A percentile compares a stretch with the other conserved stretches of the same genome.
Evolutionary conservation across 116 monocot genomes (phyloP).

Genomic region (Posidonia oceanica): DNA sequence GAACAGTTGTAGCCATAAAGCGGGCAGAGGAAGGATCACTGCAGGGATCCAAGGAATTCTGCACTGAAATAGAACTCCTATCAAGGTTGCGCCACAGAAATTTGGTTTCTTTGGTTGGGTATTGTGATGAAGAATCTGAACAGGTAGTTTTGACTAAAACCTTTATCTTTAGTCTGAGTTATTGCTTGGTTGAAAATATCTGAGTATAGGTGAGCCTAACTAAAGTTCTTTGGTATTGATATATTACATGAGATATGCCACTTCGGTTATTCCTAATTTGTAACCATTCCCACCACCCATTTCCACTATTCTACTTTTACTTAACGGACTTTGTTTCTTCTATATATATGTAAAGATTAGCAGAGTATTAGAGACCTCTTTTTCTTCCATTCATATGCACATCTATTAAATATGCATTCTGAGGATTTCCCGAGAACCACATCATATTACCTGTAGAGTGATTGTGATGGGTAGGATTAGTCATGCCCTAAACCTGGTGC

Average conservation of each 20-base stretch:
- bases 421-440: no score
- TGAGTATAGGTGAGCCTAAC: not conserved
- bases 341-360: no score
- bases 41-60: slow-evolving; percentile 86
- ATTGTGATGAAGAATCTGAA: slow-evolving; percentile 75
- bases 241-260: no score
- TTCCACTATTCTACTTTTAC: no score
- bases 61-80: slow-evolving; percentile 73
- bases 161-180: not conserved
- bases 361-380: no score
- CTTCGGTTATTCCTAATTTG: no score
- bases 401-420: no score
- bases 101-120: slow-evolving; percentile 79
- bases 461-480: not conserved
- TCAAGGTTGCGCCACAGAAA: slow-evolving; percentile 84
- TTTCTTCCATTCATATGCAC: no score
- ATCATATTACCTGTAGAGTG: no score
- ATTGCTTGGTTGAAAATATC: not conserved
- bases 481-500: no score
- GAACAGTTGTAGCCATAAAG: slow-evolving; percentile 73
- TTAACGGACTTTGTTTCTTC: no score
- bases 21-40: slow-evolving; percentile 70
- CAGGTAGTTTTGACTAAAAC: slow-evolving; percentile 33
- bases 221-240: not conserved
- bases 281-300: no score